Conservation (phyloP, 208 protist species). For the Crithidia fasciculata region DNA sequence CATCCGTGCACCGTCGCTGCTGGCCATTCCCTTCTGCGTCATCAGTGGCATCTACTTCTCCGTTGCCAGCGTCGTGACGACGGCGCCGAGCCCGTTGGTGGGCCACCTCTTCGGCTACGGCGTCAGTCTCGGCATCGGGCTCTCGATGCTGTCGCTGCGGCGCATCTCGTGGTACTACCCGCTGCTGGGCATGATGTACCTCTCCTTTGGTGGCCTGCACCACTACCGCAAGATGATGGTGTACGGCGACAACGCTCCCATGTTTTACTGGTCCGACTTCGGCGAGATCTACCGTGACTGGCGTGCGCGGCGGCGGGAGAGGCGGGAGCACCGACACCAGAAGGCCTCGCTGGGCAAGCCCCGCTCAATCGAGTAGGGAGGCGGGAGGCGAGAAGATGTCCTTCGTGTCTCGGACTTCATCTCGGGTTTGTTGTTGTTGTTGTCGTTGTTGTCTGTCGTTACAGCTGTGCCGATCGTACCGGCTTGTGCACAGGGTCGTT, state of each 20-base stretch:
- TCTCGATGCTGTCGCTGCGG: conserved; percentile 72
- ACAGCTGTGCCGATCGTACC: background rate
- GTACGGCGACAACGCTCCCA: conserved; percentile 83
- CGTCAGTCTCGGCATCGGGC: conserved; percentile 66
- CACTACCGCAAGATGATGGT: conserved; percentile 90
- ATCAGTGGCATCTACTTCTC: conserved; percentile 76
- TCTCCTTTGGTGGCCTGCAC: conserved; percentile 84
- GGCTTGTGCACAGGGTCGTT: too few relatives aligned
- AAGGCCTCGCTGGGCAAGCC: conserved; percentile 3
- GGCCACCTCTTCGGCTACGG: conserved; percentile 79
- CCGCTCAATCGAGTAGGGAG: conserved; percentile 15
- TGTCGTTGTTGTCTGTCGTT: conserved; percentile 1
- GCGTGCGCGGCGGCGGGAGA: conserved; percentile 12
- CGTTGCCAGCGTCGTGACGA: conserved; percentile 71
- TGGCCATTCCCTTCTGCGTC: conserved; percentile 81
- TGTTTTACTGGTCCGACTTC: conserved; percentile 84
- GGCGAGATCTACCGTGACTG: conserved; percentile 45
- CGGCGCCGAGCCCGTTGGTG: conserved; percentile 51
- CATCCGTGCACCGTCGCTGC: conserved; percentile 67
- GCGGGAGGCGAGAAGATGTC: too few relatives aligned
- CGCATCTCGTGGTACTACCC: conserved; percentile 88
- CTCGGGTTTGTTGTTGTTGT: background rate
- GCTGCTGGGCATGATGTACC: conserved; percentile 75
- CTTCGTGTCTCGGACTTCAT: background rate
- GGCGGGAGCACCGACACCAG: conserved; percentile 19